phyloP scores from a whole-genome alignment of 306 rosid species.

The Vachellia pachyceras region DNA sequence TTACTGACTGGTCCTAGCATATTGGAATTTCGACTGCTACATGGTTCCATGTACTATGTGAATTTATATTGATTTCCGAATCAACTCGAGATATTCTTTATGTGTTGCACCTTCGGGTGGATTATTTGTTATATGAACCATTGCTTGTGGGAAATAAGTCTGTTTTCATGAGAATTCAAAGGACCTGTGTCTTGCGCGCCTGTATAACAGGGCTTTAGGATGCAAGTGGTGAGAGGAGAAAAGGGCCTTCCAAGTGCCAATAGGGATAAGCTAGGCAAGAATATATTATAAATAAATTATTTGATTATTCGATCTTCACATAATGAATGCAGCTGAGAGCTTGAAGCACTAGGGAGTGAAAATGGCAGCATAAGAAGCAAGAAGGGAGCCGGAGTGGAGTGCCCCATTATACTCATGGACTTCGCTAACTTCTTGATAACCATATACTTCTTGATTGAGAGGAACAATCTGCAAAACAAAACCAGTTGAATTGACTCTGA shows the following conservation, averaged over 20 bases:
- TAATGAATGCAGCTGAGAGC: background rate
- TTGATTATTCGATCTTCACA: constrained; percentile 4
- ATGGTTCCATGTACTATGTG: background rate
- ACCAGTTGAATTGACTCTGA: background rate
- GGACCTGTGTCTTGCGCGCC: background rate
- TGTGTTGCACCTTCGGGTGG: background rate
- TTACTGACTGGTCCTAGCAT: background rate
- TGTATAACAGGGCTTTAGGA: background rate
- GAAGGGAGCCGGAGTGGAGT: background rate
- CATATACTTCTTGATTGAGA: background rate
- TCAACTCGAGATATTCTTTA: background rate
- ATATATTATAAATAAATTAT: constrained; percentile 1
- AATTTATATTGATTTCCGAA: background rate
- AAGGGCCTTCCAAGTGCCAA: background rate
- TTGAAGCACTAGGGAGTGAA: constrained; percentile 3
- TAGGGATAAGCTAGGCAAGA: background rate
- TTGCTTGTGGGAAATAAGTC: background rate
- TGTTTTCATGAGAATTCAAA: background rate
- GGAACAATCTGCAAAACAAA: background rate
- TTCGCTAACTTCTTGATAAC: constrained; percentile 15
- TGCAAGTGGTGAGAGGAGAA: too few species aligned
- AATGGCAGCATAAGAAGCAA: constrained; percentile 16
- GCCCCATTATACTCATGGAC: constrained; percentile 7
- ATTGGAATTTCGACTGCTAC: background rate
- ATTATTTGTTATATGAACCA: background rate